Base-by-base conservation (phyloP, 768 basidiomycete genomes). In the Cystofilobasidium ferigula region DNA sequence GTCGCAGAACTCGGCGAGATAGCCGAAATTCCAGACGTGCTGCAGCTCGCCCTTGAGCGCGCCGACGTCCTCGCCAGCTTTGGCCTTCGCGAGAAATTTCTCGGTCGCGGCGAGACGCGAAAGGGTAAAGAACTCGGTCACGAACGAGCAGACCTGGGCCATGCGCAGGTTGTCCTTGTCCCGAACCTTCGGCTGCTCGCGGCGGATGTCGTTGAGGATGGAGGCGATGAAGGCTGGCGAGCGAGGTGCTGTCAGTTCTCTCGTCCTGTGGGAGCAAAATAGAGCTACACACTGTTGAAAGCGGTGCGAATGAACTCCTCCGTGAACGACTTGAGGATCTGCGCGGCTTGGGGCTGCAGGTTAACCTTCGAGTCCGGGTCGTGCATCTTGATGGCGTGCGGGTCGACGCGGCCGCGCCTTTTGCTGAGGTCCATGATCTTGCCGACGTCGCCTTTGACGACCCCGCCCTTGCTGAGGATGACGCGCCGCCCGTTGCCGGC, bases 81-180 rank as follows among this genome's bases (percentile, higher is more conserved):
- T 57, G 22, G 40, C n/a, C 30, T 62, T 56, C 14, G 54, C 35
- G 3, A 38, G 48, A n/a, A 47, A 20, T 28, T n/a, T 34, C 9
- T 66, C 57, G n/a, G 35, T 58, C 24, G 58, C 67, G 45, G 82
- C 76, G 40, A 76, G 76, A 34, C 81, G 77, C 13, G 79, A 71
- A 57, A 77, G 73, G 14, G 93, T 81, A 77, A 98, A 93, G 79
- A 89, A 94, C 69, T 92, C 86, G 42, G 95, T 82, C 72, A 94
- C 86, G 87, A 94, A 98, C 65, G 89, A 87, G 6, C 86, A 83
- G 47, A 95, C 82, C 74, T 83, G 89, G 47, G 98, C 80, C 30
- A 95, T 80, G 9, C 95, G 85, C 63, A 93, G 82, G 72, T 93
- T 86, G 74, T 98, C 95, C 71, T 91, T 89, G 73, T 95, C 91